These are phyloP conservation scores for Fragaria nilgerrensis DNA, from an alignment of 306 rosid species.

Conservation along the genomic window DNA sequence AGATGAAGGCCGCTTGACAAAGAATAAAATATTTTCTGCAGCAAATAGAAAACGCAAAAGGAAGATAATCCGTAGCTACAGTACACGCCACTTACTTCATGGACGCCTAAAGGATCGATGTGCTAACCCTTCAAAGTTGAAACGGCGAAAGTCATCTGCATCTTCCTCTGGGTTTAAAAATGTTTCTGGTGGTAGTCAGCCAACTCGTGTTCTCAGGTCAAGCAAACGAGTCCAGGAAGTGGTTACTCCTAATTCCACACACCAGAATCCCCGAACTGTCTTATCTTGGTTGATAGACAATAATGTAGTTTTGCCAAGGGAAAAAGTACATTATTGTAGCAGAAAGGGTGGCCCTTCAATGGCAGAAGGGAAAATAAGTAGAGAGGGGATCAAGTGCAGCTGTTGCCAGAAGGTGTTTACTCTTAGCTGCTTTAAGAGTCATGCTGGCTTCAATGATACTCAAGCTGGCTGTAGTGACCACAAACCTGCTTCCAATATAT, in stretches of 20 bases:
- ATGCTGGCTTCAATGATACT: conserved; percentile 46
- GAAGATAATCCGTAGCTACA: conserved; percentile 8
- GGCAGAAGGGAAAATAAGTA: conserved; percentile 57
- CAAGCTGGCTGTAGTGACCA: conserved; percentile 48
- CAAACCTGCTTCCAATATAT: conserved; percentile 51
- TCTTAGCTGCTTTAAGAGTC: conserved; percentile 49
- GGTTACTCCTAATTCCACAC: conserved; percentile 36
- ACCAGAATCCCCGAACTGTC: conserved; percentile 54
- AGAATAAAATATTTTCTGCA: conserved; percentile 16
- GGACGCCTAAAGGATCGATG: conserved; percentile 26
- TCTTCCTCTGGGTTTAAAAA: conserved; percentile 19
- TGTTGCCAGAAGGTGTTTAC: conserved; percentile 58
- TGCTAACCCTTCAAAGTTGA: conserved; percentile 26
- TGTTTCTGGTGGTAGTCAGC: conserved; percentile 11
- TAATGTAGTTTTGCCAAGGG: conserved; percentile 59
- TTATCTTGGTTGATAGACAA: conserved; percentile 85
- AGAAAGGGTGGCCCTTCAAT: conserved; percentile 24
- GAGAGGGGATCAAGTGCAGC: conserved; percentile 71
- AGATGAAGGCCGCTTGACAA: conserved; percentile 22
- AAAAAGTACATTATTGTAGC: conserved; percentile 47
- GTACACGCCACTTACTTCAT: conserved; percentile 35
- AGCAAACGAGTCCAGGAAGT: conserved; percentile 56
- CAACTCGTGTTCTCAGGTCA: conserved; percentile 42
- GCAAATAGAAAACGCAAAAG: conserved; percentile 13
- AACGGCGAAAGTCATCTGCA: conserved; percentile 17